phyloP scores from a whole-genome alignment of 1,284 basidiomycete genomes.

The Cerioporus squamosus region DNA sequence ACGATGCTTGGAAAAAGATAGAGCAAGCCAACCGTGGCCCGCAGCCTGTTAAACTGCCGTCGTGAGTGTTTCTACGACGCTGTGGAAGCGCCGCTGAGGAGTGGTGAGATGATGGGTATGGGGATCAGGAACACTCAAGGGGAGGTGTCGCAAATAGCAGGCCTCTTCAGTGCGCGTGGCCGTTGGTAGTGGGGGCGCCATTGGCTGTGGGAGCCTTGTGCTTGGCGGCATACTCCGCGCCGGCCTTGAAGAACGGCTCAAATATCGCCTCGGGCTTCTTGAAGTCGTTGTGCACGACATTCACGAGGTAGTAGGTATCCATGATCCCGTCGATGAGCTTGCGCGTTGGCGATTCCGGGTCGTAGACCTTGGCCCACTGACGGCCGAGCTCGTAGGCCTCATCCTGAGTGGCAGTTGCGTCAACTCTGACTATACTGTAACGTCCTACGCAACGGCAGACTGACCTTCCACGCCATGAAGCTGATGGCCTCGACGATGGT shows the following conservation, averaged over 20 bases:
- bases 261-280: constrained; percentile 86
- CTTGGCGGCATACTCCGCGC: constrained; percentile 57
- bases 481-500: constrained; percentile 98
- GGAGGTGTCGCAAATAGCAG: neutral
- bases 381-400: constrained; percentile 95
- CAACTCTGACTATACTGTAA: neutral
- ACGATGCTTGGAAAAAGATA: constrained; percentile 32
- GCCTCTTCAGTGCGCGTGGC: constrained; percentile 19
- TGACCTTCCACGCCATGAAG: constrained; percentile 96
- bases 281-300: constrained; percentile 98
- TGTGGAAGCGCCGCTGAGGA: neutral
- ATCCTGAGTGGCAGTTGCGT: constrained; percentile 56
- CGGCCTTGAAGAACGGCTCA: constrained; percentile 81
- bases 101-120: neutral
- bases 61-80: constrained; percentile 8
- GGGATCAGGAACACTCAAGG: neutral
- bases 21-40: constrained; percentile 30
- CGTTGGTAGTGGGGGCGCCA: constrained; percentile 18
- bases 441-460: constrained; percentile 23
- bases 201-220: constrained; percentile 27
- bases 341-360: constrained; percentile 74
- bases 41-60: constrained; percentile 20
- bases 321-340: constrained; percentile 81
- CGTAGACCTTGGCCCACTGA: constrained; percentile 94
- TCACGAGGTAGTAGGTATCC: constrained; percentile 89